phyloP scores from a whole-genome alignment of 2,329 filamentous ascomycete species.

The Anisogramma anomala region DNA sequence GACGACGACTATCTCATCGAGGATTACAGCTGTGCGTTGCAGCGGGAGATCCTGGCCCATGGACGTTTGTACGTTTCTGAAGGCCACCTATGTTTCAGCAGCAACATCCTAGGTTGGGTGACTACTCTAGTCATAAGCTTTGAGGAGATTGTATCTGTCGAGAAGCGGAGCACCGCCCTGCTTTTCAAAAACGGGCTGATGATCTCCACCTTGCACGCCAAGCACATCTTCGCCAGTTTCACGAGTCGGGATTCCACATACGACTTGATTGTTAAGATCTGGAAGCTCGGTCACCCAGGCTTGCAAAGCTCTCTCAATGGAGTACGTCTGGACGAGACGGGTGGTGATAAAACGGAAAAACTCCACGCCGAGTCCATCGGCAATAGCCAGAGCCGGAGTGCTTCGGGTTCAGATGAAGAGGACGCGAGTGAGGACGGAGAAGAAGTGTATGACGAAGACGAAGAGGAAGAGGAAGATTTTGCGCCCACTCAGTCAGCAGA shows the following conservation, averaged over 20 bases:
- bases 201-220: constrained; percentile 88
- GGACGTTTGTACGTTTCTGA: constrained; percentile 93
- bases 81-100: constrained; percentile 95
- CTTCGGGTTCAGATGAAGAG: constrained; percentile 42
- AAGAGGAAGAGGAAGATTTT: constrained; percentile 65
- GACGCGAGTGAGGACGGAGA: constrained; percentile 56
- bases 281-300: constrained; percentile 91
- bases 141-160: constrained; percentile 91
- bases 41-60: constrained; percentile 89
- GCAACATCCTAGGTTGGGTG: constrained; percentile 96
- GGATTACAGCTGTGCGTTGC: constrained; percentile 92
- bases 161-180: constrained; percentile 91
- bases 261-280: constrained; percentile 93
- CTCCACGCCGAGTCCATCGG: constrained; percentile 42
- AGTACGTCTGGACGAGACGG: constrained; percentile 66
- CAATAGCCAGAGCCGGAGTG: constrained; percentile 37
- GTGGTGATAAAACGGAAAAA: constrained; percentile 87
- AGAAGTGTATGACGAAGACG: constrained; percentile 70
- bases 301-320: constrained; percentile 86
- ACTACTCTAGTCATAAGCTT: constrained; percentile 97
- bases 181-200: constrained; percentile 96
- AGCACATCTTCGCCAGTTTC: constrained; percentile 92
- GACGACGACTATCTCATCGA: constrained; percentile 98
- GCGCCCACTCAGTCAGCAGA: constrained; percentile 37
- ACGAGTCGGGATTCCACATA: constrained; percentile 92